Conservation (phyloP, 2,329 filamentous ascomycete genomes). For the Knoxdaviesia proteae region DNA sequence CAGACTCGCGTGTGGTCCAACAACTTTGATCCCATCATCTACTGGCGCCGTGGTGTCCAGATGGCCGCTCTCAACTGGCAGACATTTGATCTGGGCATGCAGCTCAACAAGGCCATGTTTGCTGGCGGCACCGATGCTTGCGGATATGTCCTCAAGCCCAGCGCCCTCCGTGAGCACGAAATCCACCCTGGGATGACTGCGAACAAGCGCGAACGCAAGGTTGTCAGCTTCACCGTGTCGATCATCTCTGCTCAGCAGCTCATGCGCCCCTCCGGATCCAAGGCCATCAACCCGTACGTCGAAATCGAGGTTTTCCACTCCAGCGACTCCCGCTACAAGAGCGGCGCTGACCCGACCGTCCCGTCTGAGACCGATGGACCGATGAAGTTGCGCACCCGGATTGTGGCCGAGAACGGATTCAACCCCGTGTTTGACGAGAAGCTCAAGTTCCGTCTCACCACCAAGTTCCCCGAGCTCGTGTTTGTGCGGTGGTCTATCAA, state of each 20-base stretch:
- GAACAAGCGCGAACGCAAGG: slow-evolving; percentile 55
- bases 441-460: slow-evolving; percentile 65
- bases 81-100: slow-evolving; percentile 87
- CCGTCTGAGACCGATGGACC: slow-evolving; percentile 31
- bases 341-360: slow-evolving; percentile 43
- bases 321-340: slow-evolving; percentile 82
- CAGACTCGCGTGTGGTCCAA: slow-evolving; percentile 63
- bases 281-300: slow-evolving; percentile 76
- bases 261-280: slow-evolving; percentile 54
- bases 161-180: slow-evolving; percentile 56
- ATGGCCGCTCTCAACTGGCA: slow-evolving; percentile 99
- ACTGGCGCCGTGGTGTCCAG: slow-evolving; percentile 89
- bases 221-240: slow-evolving; percentile 68
- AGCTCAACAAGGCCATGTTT: slow-evolving; percentile 96
- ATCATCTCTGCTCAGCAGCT: slow-evolving; percentile 90
- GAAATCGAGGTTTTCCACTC: slow-evolving; percentile 90
- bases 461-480: slow-evolving; percentile 83
- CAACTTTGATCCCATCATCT: slow-evolving; percentile 85
- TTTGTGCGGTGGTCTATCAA: slow-evolving; percentile 88
- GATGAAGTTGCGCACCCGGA: slow-evolving; percentile 57
- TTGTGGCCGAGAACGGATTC: slow-evolving; percentile 77
- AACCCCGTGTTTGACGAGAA: slow-evolving; percentile 72
- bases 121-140: slow-evolving; percentile 67
- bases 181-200: slow-evolving; percentile 30
- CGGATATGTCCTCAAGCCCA: slow-evolving; percentile 86